These are phyloP conservation scores for Cicer judaicum DNA, from an alignment of 306 rosid genomes.

Conservation along the genomic window DNA sequence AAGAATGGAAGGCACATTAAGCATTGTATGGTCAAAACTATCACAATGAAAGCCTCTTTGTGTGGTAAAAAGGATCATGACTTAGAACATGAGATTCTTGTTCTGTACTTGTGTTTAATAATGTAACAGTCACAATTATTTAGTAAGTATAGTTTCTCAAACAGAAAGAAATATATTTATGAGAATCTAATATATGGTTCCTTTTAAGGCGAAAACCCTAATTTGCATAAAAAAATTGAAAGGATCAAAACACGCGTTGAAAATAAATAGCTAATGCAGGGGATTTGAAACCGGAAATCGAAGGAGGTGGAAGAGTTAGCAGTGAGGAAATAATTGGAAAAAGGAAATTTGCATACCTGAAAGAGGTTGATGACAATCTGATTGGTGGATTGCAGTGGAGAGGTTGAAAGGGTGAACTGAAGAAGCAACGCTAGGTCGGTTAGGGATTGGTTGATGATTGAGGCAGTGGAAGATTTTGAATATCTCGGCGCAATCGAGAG, in stretches of 20 bases:
- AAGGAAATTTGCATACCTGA: conserved; percentile 43
- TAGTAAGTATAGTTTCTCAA: conserved; percentile 8
- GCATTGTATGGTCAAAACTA: background rate
- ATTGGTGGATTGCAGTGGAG: conserved; percentile 37
- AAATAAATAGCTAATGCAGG: background rate
- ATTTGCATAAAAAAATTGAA: background rate
- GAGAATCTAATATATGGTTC: background rate
- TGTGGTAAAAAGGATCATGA: background rate
- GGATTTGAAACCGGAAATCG: conserved; percentile 1
- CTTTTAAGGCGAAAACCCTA: conserved; percentile 28
- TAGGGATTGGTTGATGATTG: conserved; percentile 51
- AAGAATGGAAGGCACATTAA: background rate
- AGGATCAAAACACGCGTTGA: conserved; percentile 6
- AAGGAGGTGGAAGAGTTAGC: background rate
- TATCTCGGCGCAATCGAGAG: no score
- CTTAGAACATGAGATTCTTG: background rate
- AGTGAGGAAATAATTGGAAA: conserved; percentile 6
- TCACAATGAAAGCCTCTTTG: conserved; percentile 20
- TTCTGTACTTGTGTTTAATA: background rate
- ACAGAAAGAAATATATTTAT: background rate
- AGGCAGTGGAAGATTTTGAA: conserved; percentile 20
- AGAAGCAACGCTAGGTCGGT: conserved; percentile 33
- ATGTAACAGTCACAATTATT: conserved; percentile 14
- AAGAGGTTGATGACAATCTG: conserved; percentile 43
- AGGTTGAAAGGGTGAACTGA: conserved; percentile 44